Percentiles rank a stretch among this genome's conserved stretches.
Evolutionary conservation across 2,329 filamentous ascomycete species (phyloP).

Genomic region (Blastomyces gilchristii): DNA sequence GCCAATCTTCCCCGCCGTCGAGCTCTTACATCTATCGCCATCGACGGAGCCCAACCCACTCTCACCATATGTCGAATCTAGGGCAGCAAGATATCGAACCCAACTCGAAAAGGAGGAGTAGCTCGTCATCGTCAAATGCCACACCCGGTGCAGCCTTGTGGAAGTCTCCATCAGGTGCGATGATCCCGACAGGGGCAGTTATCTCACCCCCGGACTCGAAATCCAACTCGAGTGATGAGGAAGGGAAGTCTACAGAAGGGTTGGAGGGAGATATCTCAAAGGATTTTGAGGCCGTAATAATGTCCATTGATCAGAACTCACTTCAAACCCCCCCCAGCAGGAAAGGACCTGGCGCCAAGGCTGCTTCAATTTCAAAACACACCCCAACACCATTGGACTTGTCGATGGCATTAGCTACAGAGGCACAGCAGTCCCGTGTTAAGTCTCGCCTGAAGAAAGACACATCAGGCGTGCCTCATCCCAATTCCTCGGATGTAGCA

Average conservation of each 20-base stretch:
- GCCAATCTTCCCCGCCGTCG: conserved; percentile 48
- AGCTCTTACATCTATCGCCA: conserved; percentile 53
- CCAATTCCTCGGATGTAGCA: conserved; percentile 19
- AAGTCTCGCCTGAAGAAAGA: background rate
- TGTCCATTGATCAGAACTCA: conserved; percentile 52
- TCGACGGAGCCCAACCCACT: conserved; percentile 47
- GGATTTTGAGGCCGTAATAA: conserved; percentile 73
- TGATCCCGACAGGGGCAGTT: conserved; percentile 73
- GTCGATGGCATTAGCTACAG: conserved; percentile 4
- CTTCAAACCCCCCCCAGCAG: conserved; percentile 16
- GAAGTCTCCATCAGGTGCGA: conserved; percentile 70
- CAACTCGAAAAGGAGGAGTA: background rate
- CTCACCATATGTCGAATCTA: conserved; percentile 26
- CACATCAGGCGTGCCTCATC: background rate
- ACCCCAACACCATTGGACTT: conserved; percentile 1
- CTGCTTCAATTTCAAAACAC: conserved; percentile 13
- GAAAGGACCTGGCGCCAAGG: conserved; percentile 12
- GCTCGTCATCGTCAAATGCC: conserved; percentile 10
- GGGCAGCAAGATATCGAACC: conserved; percentile 20
- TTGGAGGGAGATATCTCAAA: conserved; percentile 40
- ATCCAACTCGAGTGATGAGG: conserved; percentile 73
- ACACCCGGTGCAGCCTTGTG: conserved; percentile 38
- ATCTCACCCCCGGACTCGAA: conserved; percentile 86
- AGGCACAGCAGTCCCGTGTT: conserved; percentile 2
- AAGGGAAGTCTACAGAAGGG: conserved; percentile 43